Conservation (phyloP, 768 basidiomycete species). For the Ramaria sp. region DNA sequence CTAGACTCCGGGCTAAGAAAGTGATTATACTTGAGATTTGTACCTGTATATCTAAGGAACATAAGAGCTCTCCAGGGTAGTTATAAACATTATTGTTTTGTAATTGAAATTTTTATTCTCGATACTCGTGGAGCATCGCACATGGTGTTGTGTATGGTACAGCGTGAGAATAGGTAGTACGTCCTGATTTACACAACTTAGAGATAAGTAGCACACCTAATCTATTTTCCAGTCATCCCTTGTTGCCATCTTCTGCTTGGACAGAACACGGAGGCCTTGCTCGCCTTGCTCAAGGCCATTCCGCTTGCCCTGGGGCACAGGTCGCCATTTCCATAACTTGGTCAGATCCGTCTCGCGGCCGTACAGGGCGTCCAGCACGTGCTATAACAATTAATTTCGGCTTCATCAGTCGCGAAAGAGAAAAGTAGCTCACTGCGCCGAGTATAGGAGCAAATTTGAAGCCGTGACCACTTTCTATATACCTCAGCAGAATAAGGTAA, state of each 20-base stretch:
- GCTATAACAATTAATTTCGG: neutral
- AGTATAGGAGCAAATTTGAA: neutral
- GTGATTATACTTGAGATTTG: too few relatives aligned
- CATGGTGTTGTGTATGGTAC: too few relatives aligned
- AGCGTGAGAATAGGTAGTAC: too few relatives aligned
- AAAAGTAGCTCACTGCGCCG: neutral
- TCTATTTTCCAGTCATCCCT: neutral
- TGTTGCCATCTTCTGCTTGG: neutral
- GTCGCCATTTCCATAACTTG: neutral
- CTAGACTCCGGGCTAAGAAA: too few relatives aligned
- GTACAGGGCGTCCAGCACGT: neutral
- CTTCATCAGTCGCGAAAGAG: neutral
- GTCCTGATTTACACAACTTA: neutral
- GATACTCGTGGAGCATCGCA: too few relatives aligned
- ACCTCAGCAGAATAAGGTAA: neutral
- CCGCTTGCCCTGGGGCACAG: neutral
- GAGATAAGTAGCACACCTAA: neutral
- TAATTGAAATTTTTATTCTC: too few relatives aligned
- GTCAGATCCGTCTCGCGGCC: neutral
- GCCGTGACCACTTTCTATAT: neutral
- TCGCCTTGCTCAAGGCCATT: neutral
- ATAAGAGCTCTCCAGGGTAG: too few relatives aligned
- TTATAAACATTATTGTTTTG: too few relatives aligned
- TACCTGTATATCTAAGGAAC: too few relatives aligned
- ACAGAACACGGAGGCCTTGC: neutral